Conservation (phyloP, 164 flowering plant species). For the Magnolia changhungtana region DNA sequence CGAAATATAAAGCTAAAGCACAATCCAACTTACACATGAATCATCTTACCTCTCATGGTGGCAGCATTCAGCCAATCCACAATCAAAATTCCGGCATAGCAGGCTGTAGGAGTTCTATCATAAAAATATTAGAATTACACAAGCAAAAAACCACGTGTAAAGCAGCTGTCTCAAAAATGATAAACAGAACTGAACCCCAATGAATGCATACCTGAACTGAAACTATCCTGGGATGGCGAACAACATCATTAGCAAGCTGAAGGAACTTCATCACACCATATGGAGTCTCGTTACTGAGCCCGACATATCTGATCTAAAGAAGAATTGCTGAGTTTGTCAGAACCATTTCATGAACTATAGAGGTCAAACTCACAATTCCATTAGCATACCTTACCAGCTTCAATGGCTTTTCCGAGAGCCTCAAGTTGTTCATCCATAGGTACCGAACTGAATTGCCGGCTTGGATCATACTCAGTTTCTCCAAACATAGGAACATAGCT, state of each 20-base stretch:
- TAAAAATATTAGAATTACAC: slow-evolving; percentile 5
- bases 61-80: slow-evolving; percentile 86
- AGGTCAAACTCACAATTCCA: not conserved
- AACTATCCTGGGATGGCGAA: slow-evolving; percentile 51
- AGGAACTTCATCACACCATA: slow-evolving; percentile 90
- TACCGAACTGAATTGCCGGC: slow-evolving; percentile 38
- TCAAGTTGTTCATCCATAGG: slow-evolving; percentile 69
- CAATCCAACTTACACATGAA: not conserved
- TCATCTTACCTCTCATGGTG: slow-evolving; percentile 72
- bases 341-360: not conserved
- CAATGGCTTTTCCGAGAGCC: slow-evolving; percentile 60
- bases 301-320: slow-evolving; percentile 73
- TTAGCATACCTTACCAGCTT: slow-evolving; percentile 63
- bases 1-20: not conserved
- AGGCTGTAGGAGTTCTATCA: slow-evolving; percentile 69
- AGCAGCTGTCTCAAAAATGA: not conserved
- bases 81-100: slow-evolving; percentile 76
- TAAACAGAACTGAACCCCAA: slow-evolving; percentile 4
- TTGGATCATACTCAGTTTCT: slow-evolving; percentile 74
- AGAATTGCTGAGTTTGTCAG: not conserved
- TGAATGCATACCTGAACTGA: slow-evolving; percentile 65
- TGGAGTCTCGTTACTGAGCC: slow-evolving; percentile 87
- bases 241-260: slow-evolving; percentile 38
- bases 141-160: not conserved
- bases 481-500: slow-evolving; percentile 98